Base-by-base conservation (phyloP, 148 eudicot species). In the Rhododendron molle region DNA sequence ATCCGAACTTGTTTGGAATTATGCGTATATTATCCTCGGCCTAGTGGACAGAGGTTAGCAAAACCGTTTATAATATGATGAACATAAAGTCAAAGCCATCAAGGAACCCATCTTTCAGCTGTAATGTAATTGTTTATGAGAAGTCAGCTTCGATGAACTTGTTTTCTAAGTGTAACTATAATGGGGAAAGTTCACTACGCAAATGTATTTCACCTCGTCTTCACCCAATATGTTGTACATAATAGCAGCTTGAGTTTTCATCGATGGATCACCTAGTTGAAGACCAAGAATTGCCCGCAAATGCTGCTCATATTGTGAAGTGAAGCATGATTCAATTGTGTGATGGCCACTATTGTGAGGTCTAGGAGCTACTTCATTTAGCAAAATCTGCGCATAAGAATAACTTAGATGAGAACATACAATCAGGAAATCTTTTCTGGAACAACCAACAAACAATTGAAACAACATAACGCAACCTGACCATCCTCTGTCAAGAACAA, bases 281-380 rank as follows among this genome's bases (percentile, higher is more conserved):
- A 97, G 98, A 83, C 99, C 99, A 87, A 95, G 83, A 86, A 97
- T 92, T 50, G 99, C 99, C 83, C 98, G 91, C 85, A 97, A 90
- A 86, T 97, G 99, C 85, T 97, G 98, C 92, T 97, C 98, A 86
- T 56, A 97, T 87, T 97, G 99, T 85, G 98, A 95, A 77, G 99
- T 97, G 77, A 88, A 95, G 87, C 99, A 95, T 34, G 98, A 83
- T 87, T 97, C 99, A 62, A 97, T 97, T n/a, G 98, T 94, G 80
- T 97, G 99, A 89, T 97, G 99, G 77, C 99, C 99, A 81, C 98
- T 97, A 69, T 97, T 97, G 87, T 97, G 99, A 85, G 99, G 98
- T 87, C 99, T 92, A 94, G 76, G 76, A 71, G 76, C 76, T 71
- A 71, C 40, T 71, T 71, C 76, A 71, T 71, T 71, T 71, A 71